Evolutionary conservation across 768 basidiomycete species (phyloP), one percentile per base, ranked within the genome.

Genomic region (Boletus tylopilopsis): DNA sequence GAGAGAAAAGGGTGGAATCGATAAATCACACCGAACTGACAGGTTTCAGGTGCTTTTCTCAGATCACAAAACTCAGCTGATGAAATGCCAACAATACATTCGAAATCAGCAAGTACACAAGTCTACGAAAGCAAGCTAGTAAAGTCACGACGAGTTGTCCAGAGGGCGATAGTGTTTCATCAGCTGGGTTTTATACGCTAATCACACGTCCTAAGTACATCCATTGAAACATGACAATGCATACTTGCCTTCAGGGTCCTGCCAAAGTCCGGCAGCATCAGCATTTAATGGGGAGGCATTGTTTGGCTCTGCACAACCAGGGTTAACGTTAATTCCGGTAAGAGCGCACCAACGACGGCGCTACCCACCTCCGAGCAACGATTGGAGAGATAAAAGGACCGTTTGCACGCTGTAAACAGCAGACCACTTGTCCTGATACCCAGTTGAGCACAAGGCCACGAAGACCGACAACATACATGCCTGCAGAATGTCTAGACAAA

Each of bases 331-430:
- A 47, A 18, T 45, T 35, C 45, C 16, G 12, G 25, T 23, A 30
- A 48, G 18, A 43, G 15, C 33, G n/a, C 16, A n/a, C 41, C 6
- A 38, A 41, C 32, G 39, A 23, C 18, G 42, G 35, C 7, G 12
- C 2, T n/a, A 69, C 80, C 33, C 59, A 91, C 91, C 91, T 58
- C 92, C 92, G 40, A 95, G 77, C 32, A 95, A 72, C 10, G 87
- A 90, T 63, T 95, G 93, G 48, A 95, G 68, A 12, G 92, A 94
- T 9, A 94, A 71, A 18, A 95, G 77, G 35, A 95, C 87, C 0
- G 90, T 93, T 56, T 92, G 89, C 30, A 94, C 92, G 51, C 88
- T 90, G 67, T 94, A 92, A 2, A 94, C 87, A 7, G 93, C 91
- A 4, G 89, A 90, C 93, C 92, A 94, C 63, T 93, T 90, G 68